A percentile compares a stretch with the other conserved stretches of the same genome.
Conservation (phyloP, 495 filamentous ascomycete species). For the Pyrenula aspistea region DNA sequence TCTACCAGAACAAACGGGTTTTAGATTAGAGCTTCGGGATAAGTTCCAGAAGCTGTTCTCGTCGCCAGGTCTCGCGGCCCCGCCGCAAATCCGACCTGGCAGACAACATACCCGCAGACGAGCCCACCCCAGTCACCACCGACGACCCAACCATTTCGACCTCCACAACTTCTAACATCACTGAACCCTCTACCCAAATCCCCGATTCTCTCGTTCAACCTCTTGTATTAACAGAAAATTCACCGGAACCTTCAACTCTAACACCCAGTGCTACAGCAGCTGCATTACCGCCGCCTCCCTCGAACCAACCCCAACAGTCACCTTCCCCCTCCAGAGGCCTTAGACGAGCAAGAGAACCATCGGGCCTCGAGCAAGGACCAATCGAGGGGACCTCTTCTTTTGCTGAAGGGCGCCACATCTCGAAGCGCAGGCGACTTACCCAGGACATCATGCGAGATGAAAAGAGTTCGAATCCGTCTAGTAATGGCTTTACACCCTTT, state of each 20-base stretch:
- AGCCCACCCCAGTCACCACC: slow-evolving; percentile 42
- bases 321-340: slow-evolving; percentile 2
- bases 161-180: slow-evolving; percentile 24
- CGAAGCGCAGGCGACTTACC: slow-evolving; percentile 51
- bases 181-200: slow-evolving; percentile 12
- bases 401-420: slow-evolving; percentile 4
- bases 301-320: background rate
- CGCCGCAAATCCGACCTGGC: slow-evolving; percentile 46
- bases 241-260: background rate
- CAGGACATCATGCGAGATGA: slow-evolving; percentile 46
- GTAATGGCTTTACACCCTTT: slow-evolving; percentile 35
- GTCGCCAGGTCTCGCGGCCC: background rate
- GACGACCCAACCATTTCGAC: slow-evolving; percentile 39
- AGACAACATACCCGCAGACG: slow-evolving; percentile 35
- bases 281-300: background rate
- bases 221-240: slow-evolving; percentile 2
- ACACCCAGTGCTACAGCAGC: background rate
- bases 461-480: slow-evolving; percentile 27
- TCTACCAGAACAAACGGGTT: too few relatives aligned
- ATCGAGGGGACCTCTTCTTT: background rate
- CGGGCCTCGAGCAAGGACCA: slow-evolving; percentile 2
- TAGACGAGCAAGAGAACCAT: slow-evolving; percentile 5
- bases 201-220: slow-evolving; percentile 11
- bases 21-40: background rate
- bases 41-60: background rate